These are phyloP conservation scores for Chaetomiaceae sp. DNA, from an alignment of 2,329 filamentous ascomycete genomes.

Conservation along the genomic window DNA sequence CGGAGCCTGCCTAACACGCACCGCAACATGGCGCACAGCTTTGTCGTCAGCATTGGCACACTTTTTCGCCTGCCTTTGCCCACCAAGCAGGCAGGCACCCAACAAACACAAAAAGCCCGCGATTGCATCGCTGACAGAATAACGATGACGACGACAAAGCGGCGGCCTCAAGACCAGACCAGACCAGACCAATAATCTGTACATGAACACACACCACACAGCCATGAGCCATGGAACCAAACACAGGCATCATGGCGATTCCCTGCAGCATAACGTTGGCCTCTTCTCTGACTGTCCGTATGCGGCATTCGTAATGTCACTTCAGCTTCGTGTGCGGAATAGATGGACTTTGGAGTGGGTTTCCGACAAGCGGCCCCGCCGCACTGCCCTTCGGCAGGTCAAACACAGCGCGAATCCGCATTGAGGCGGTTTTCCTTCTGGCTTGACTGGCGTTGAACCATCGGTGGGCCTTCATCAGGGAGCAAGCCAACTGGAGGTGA, in stretches of 20 bases:
- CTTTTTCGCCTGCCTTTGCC: neutral
- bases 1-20: neutral
- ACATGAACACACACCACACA: too few relatives aligned
- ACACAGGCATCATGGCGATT: too few relatives aligned
- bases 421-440: neutral
- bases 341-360: neutral
- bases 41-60: neutral
- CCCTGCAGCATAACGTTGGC: too few relatives aligned
- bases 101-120: too few relatives aligned
- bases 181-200: too few relatives aligned
- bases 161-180: too few relatives aligned
- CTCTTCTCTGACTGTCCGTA: too few relatives aligned
- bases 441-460: neutral
- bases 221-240: too few relatives aligned
- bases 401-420: neutral
- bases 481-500: neutral
- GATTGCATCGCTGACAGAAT: neutral
- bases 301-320: too few relatives aligned
- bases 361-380: neutral
- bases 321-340: too few relatives aligned
- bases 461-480: neutral
- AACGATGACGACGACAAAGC: too few relatives aligned
- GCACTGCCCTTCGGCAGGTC: neutral
- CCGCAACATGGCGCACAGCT: too few relatives aligned
- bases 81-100: neutral